Evolutionary conservation across 345 rosid species (phyloP).

Genomic region (Camelina laxa): DNA sequence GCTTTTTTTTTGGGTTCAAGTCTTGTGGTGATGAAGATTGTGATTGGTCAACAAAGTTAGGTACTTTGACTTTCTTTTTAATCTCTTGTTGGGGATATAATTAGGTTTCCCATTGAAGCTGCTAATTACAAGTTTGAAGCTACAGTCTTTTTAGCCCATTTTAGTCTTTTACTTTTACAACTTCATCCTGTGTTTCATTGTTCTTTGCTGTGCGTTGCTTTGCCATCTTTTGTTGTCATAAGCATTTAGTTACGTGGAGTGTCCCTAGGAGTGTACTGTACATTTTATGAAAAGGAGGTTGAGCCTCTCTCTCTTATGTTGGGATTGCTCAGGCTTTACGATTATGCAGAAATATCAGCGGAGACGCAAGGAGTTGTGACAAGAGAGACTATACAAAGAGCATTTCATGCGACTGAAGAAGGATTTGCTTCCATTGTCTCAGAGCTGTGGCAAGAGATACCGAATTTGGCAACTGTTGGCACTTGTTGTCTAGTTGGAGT

Average conservation of each 20-base stretch:
- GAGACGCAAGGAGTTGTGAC: conserved; percentile 74
- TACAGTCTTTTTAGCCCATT: conserved; percentile 30
- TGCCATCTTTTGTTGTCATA: neutral
- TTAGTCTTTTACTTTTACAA: conserved; percentile 3
- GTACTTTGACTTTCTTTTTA: conserved; percentile 33
- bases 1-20: neutral
- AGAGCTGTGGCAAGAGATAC: conserved; percentile 61
- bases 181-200: conserved; percentile 4
- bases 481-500: conserved; percentile 92
- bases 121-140: conserved; percentile 11
- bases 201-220: neutral
- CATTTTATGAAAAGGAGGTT: conserved; percentile 35
- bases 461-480: conserved; percentile 78
- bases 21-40: conserved; percentile 29
- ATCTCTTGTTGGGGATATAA: conserved; percentile 6
- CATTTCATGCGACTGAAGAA: conserved; percentile 75
- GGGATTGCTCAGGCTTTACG: conserved; percentile 76
- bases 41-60: conserved; percentile 40
- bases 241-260: conserved; percentile 3
- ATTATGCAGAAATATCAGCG: conserved; percentile 82
- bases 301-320: conserved; percentile 63
- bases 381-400: conserved; percentile 67
- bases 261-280: conserved; percentile 11
- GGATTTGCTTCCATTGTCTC: conserved; percentile 80
- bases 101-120: conserved; percentile 17